phyloP scores from a whole-genome alignment of 139 green algal genomes.

The Micractinium sp. region DNA sequence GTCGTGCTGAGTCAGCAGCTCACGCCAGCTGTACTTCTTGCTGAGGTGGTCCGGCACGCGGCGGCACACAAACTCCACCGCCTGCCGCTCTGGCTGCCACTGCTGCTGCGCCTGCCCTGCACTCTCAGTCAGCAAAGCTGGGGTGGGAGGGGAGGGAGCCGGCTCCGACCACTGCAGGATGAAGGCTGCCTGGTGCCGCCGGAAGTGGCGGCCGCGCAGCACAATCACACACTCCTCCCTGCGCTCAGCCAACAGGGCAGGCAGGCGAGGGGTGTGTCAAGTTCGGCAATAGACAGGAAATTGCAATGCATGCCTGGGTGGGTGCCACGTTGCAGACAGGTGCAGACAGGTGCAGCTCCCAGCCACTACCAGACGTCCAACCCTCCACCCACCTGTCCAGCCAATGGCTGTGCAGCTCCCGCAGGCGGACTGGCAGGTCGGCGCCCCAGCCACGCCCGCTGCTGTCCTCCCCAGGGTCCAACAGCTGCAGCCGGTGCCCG shows the following conservation, averaged over 20 bases:
- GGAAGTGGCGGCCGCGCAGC: constrained; percentile 47
- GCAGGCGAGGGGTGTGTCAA: too few species aligned
- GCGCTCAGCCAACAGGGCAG: background rate
- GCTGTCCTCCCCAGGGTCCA: constrained; percentile 39
- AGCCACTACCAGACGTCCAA: too few species aligned
- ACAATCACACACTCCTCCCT: constrained; percentile 43
- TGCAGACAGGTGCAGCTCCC: too few species aligned
- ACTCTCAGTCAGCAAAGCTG: too few species aligned
- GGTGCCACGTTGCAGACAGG: too few species aligned
- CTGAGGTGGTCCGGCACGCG: constrained; percentile 35
- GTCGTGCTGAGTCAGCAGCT: background rate
- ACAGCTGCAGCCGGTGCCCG: constrained; percentile 45
- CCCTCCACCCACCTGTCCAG: constrained; percentile 42
- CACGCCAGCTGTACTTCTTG: background rate
- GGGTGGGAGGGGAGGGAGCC: too few species aligned
- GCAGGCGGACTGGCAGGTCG: constrained; percentile 47
- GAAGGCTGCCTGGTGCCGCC: constrained; percentile 42
- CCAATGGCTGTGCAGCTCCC: constrained; percentile 61
- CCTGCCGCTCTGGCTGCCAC: too few species aligned
- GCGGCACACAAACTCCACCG: background rate
- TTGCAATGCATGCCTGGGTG: too few species aligned
- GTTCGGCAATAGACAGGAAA: too few species aligned
- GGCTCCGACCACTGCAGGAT: constrained; percentile 6
- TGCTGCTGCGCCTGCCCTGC: too few species aligned
- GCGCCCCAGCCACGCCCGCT: constrained; percentile 41